These are phyloP conservation scores for Sechiopsis laciniata DNA, from an alignment of 306 rosid species.

Conservation along the genomic window DNA sequence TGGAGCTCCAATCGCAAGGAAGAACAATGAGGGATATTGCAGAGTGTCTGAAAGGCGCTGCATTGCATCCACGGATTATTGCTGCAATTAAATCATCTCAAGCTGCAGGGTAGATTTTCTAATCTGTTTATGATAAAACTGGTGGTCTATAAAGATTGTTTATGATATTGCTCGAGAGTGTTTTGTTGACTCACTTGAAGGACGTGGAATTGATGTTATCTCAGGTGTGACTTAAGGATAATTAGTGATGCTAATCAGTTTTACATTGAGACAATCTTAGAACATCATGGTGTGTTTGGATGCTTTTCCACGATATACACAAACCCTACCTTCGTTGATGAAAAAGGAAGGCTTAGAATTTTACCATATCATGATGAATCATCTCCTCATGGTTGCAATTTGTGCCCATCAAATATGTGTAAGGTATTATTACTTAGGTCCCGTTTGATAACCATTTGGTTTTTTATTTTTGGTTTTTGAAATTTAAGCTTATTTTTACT, in stretches of 20 bases:
- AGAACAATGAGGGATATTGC: constrained; percentile 35
- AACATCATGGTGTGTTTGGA: constrained; percentile 48
- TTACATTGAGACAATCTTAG: constrained; percentile 53
- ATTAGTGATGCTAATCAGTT: constrained; percentile 71
- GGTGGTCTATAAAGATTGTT: background rate
- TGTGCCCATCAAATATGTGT: constrained; percentile 74
- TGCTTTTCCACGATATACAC: constrained; percentile 59
- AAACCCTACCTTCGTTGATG: constrained; percentile 48
- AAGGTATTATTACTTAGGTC: constrained; percentile 46
- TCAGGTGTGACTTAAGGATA: constrained; percentile 65
- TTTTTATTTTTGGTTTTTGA: too few species aligned
- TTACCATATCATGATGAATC: constrained; percentile 45
- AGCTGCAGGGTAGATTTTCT: constrained; percentile 41
- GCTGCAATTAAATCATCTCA: constrained; percentile 64
- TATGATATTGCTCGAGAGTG: background rate
- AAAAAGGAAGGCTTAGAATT: constrained; percentile 48
- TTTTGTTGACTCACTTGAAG: constrained; percentile 9
- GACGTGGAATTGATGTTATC: constrained; percentile 12
- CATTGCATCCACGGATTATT: constrained; percentile 43
- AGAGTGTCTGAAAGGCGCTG: constrained; percentile 44
- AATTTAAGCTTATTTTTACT: too few species aligned
- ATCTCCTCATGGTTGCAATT: constrained; percentile 55
- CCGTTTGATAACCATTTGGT: too few species aligned
- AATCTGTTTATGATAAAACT: background rate
- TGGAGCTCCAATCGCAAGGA: constrained; percentile 63